Conservation (phyloP, 2,329 filamentous ascomycete species). For the Pseudogymnoascus sp. region DNA sequence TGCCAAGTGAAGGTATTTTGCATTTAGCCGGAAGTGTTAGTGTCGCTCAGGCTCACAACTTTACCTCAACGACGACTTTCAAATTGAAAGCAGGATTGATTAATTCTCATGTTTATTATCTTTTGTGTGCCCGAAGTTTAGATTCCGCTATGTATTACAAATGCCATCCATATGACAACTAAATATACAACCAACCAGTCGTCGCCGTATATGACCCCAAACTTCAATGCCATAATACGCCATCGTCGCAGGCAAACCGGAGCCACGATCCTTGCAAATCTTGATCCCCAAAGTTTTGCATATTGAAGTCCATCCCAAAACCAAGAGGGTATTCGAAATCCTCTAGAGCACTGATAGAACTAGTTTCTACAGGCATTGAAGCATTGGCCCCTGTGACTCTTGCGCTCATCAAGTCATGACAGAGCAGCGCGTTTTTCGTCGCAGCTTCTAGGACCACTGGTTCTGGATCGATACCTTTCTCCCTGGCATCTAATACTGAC, state of each 20-base stretch:
- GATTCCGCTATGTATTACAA: not conserved
- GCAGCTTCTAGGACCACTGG: slow-evolving; percentile 17
- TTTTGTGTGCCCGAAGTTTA: not conserved
- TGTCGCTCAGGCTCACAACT: not conserved
- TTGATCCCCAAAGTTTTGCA: not conserved
- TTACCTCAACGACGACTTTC: not conserved
- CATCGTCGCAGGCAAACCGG: not conserved
- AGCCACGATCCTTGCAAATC: not conserved
- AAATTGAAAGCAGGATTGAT: not conserved
- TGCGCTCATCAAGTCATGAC: slow-evolving; percentile 16
- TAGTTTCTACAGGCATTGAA: not conserved
- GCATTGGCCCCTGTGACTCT: not conserved
- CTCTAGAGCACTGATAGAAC: not conserved
- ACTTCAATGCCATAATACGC: not conserved
- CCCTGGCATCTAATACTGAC: slow-evolving; percentile 32
- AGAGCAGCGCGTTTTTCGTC: slow-evolving; percentile 15
- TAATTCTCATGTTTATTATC: not conserved
- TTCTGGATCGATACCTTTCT: slow-evolving; percentile 14
- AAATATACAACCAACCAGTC: not conserved
- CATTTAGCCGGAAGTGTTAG: slow-evolving; percentile 3
- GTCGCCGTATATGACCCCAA: not conserved
- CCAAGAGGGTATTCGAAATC: not conserved
- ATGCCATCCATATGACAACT: not conserved
- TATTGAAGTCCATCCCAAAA: not conserved
- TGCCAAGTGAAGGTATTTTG: slow-evolving; percentile 5